Evolutionary conservation across 2,329 filamentous ascomycete species (phyloP), one percentile per base, ranked within the genome.

Genomic region (Apiospora hydei): DNA sequence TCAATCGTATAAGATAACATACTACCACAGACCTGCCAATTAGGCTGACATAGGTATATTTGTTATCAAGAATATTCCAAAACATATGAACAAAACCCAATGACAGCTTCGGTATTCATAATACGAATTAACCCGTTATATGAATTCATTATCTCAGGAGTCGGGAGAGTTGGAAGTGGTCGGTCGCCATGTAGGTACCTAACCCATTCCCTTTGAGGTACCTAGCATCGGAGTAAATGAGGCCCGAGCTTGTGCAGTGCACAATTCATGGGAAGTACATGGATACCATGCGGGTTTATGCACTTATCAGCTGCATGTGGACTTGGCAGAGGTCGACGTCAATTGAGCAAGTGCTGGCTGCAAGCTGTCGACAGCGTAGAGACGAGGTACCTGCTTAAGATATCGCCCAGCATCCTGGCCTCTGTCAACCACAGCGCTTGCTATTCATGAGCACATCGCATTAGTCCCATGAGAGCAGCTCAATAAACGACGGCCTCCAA

Each of bases 401-500:
- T 30, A 57, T 34, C 26, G 51, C 16, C 51, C 34, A n/a, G 6
- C 34, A 41, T 64, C 34, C 11, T 51, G 46, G 46, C 46, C 46
- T 47, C 46, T 49, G 7, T 49, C 46, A 49, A n/a, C 21, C 21
- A 61, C 16, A 61, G 53, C 53, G 30, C 34, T 41, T 64, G 57
- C 57, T 64, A 41, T n/a, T 64, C 38, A 38, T n/a, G 30, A 41
- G 34, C 57, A 64, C 57, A 38, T 41, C 57, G 34, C 21, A 13
- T 64, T 38, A 64, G 14, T 41, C 57, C 11, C 30, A 69, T 69
- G 68, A 69, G 18, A 47, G 44, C 47, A 41, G 14, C 47, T 49
- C 47, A 46, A n/a, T 69, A 51, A 26, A 49, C 67, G 34, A 47
- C 67, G 67, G 67, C 47, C 67, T 53, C 47, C 44, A 21, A 43